Base-by-base conservation (phyloP, 257 asterid genomes). In the Gentiana dahurica region DNA sequence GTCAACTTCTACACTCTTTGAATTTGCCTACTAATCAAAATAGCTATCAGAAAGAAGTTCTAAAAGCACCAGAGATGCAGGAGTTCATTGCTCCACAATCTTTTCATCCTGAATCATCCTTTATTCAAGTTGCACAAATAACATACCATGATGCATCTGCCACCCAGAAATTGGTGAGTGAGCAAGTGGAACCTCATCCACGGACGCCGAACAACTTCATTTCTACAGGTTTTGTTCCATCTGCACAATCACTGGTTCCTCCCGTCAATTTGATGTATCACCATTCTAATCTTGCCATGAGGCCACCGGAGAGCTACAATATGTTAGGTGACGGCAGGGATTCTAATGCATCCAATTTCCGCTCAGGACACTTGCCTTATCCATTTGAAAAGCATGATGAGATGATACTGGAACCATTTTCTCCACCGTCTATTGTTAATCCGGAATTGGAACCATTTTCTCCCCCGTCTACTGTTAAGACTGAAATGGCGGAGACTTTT, bases 111-210 rank as follows among this genome's bases (percentile, higher is more conserved):
- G 44, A 53, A 44, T 67, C 64, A 62, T 59, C 79, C 39, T 65
- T 60, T 55, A 76, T 68, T 65, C 80, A 65, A 33, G 69, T 75
- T 60, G 67, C 74, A 71, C 81, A 71, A 51, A 59, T 67, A 67
- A 24, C 61, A 36, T 64, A 66, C 53, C 60, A 59, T 63, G 53
- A 67, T 33, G 56, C 59, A 56, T 66, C 81, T 61, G 60, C 75
- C 2, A 54, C 72, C 53, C 75, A 57, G 74, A 76, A 71, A 55
- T 50, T 77, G 65, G 75, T 56, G 60, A 65, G 71, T 55, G 91
- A 75, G 49, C 65, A 61, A 62, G 62, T 53, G 55, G 70, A 57
- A 44, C 56, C 82, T 57, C 73, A 57, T 55, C 69, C 58, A 41
- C 65, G 63, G 63, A 53, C 80, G 37, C 68, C 59, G 2, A 47